Conservation (phyloP, 129 eudicot genomes). For the Rutidosis leptorrhynchoides region DNA sequence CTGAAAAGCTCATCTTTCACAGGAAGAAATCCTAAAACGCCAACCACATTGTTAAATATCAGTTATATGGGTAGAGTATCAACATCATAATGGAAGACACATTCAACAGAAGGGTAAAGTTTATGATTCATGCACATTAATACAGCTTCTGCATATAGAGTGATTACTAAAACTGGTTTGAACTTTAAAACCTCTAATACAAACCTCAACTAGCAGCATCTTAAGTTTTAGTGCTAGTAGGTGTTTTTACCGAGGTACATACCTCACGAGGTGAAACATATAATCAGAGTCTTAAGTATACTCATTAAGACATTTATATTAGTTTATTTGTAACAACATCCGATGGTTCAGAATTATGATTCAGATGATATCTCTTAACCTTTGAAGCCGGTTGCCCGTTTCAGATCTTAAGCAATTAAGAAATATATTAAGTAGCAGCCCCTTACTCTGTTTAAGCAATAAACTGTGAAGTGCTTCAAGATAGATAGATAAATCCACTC, state of each 20-base stretch:
- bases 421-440: background rate
- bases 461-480: conserved; percentile 76
- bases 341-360: background rate
- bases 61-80: conserved; percentile 15
- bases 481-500: conserved; percentile 54
- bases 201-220: background rate
- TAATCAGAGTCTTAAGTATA: background rate
- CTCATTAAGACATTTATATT: background rate
- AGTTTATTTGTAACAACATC: background rate
- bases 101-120: conserved; percentile 2
- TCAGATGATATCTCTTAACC: background rate
- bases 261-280: conserved; percentile 5
- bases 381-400: background rate
- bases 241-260: conserved; percentile 18
- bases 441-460: conserved; percentile 61
- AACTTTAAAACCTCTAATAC: conserved; percentile 5
- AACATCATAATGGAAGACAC: background rate
- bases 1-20: conserved; percentile 47
- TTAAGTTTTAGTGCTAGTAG: background rate
- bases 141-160: conserved; percentile 16
- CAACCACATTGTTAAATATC: conserved; percentile 26
- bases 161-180: conserved; percentile 14
- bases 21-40: conserved; percentile 46
- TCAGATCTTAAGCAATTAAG: conserved; percentile 3
- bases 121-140: background rate